These are phyloP conservation scores for Tuber magnatum DNA, from an alignment of 495 filamentous ascomycete species.

Conservation along the genomic window DNA sequence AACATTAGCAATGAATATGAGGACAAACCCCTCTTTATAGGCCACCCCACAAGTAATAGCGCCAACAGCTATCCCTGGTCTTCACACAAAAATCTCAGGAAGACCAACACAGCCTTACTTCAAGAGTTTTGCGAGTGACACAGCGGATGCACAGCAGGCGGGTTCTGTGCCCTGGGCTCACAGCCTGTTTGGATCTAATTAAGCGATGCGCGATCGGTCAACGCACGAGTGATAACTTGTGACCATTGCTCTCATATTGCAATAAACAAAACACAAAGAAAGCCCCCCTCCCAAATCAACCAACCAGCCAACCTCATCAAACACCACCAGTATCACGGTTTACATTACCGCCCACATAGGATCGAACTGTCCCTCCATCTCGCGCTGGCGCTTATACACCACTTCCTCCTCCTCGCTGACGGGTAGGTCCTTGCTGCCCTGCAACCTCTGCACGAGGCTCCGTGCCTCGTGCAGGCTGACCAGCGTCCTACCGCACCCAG, in stretches of 20 bases:
- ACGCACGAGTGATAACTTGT: not conserved
- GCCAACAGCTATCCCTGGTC: no score
- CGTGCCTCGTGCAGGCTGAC: not conserved
- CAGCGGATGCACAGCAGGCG: no score
- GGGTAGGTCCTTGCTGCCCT: not conserved
- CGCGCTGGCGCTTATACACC: not conserved
- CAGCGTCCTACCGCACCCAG: not conserved
- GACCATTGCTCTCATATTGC: not conserved
- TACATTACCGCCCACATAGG: not conserved
- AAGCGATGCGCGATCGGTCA: no score
- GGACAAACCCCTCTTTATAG: no score
- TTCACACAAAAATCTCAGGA: no score
- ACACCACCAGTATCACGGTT: not conserved
- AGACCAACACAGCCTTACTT: no score
- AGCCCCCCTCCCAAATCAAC: not conserved
- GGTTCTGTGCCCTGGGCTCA: no score
- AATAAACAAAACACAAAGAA: not conserved
- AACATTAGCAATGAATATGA: no score
- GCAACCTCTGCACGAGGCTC: conserved; percentile 1
- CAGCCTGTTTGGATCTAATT: no score
- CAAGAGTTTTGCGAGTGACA: no score
- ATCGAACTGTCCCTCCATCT: not conserved
- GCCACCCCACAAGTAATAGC: no score
- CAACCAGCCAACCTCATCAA: not conserved
- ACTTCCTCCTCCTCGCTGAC: not conserved